Base-by-base conservation (phyloP, 2,329 filamentous ascomycete genomes). In the Aspergillus sp. region DNA sequence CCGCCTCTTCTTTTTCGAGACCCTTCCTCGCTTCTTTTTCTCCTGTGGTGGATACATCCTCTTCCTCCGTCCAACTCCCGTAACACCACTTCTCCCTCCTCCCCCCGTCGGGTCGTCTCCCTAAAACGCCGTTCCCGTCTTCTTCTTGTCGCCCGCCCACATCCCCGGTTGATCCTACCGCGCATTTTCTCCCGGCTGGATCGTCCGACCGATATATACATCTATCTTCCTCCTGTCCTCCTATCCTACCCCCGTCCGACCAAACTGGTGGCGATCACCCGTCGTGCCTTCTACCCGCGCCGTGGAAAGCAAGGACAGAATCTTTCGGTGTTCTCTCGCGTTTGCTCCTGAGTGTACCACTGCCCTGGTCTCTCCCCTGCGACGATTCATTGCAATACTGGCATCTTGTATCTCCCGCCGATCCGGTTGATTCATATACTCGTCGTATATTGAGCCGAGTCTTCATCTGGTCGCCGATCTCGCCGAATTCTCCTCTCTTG, bases 91-190 rank as follows among this genome's bases (percentile, higher is more conserved):
- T 36, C 47, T 53, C 52, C 50, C 49, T 52, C 49, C 50, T 54
- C 32, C 34, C 38, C 16, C 19, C 40, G 40, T 42, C 40, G 16
- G 40, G 40, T 42, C 19, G 16, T 42, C 40, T 42, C 40, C 19
- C 40, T 21, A 19, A 59, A 59, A 57, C 62, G 57, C 54, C 59
- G 58, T 53, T 57, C 54, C 59, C 56, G 56, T 54, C 53, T 47
- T 55, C 48, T 50, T 56, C 58, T 50, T 60, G 54, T 56, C 55
- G 52, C 25, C 57, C 56, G 51, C 58, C 52, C 49, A 44, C 52
- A 45, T 42, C 51, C 53, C 50, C 52, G 52, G 55, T 47, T 50
- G 51, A 57, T 58, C 52, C 50, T 58, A 54, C 53, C 53, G 60
- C 60, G 60, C 60, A 50, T 56, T 55, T 54, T 54, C 47, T 52